Evolutionary conservation across 805 yeast genomes (phyloP), one percentile per base, ranked within the genome.

Genomic region (Candida fluviatilis): DNA sequence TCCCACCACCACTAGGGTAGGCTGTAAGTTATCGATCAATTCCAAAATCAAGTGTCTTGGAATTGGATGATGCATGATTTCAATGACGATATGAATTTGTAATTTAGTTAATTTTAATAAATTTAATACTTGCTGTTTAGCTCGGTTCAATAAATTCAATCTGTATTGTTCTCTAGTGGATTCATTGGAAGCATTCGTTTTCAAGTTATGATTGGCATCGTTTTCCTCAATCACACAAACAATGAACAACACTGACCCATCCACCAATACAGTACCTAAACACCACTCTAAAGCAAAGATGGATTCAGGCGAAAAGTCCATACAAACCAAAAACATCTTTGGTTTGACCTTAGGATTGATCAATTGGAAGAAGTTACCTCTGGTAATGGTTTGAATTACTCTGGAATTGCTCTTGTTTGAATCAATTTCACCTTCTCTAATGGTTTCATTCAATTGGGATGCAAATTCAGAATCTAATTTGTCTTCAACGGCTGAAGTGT

Each of bases 251-350:
- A 89, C 87, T 38, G 88, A 84, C 0, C 93, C 93, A 52, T 86
- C 89, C 16, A 81, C 83, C 34, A 89, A 69, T 0, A 88, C 82
- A 0, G 95, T 77, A 2, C 97, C 97, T 48, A 90, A 70, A 31
- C 89, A 77, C 84, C 96, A 89, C 51, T 87, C 93, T 16, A 90
- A 67, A 0, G 96, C 93, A 58, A 84, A 84, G 27, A 73, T 70
- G 2, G 95, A 82, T 55, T 88, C 96, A 0, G 87, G 84, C 3
- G 91, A 80, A 45, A 84, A 73, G 56, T 90, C 96, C 66, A 84
- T 76, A 52, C 93, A 87, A 15, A 88, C 73, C 34, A 89, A 61
- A 57, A 80, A 87, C 54, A 85, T 75, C 48, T 78, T 78, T 29
- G 74, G 74, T 42, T 68, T 69, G 35, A 62, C 55, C 40, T 57